Conservation (phyloP, 1,284 basidiomycete species). For the Ceratobasidium papillatum region DNA sequence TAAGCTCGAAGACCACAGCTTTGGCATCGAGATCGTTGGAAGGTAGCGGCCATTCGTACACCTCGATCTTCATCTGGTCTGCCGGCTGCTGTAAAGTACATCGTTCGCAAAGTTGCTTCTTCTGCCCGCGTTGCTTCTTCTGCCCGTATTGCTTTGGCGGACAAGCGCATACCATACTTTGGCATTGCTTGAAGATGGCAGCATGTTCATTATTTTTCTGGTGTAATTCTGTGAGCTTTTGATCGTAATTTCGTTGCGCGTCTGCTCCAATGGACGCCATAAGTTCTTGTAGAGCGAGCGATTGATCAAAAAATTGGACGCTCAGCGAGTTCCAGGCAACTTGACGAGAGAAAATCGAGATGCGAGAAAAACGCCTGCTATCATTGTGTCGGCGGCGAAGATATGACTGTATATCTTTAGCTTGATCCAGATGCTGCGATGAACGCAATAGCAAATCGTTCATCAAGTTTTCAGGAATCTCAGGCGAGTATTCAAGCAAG, state of each 20-base stretch:
- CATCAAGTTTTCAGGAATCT: slow-evolving; percentile 29
- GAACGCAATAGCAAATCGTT: slow-evolving; percentile 18
- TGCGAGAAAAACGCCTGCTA: not conserved
- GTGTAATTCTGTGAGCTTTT: too few relatives aligned
- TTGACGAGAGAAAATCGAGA: not conserved
- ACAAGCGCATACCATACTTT: not conserved
- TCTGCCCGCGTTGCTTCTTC: too few relatives aligned
- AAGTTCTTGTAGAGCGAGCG: too few relatives aligned
- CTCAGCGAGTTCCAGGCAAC: not conserved
- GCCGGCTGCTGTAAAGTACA: slow-evolving; percentile 51
- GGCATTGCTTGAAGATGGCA: too few relatives aligned
- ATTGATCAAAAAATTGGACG: not conserved
- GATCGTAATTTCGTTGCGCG: too few relatives aligned
- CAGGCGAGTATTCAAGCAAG: slow-evolving; percentile 40
- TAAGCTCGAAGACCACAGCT: slow-evolving; percentile 58
- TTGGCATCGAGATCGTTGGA: slow-evolving; percentile 46
- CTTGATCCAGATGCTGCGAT: not conserved
- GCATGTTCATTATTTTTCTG: too few relatives aligned
- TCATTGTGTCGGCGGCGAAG: slow-evolving; percentile 49
- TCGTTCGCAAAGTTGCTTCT: slow-evolving; percentile 47
- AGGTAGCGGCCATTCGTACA: slow-evolving; percentile 64
- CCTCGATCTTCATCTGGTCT: slow-evolving; percentile 50
- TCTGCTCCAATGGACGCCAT: too few relatives aligned
- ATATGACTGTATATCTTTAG: slow-evolving; percentile 48
- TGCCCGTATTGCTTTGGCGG: slow-evolving; percentile 3